phyloP scores from a whole-genome alignment of 2,329 filamentous ascomycete genomes.

The Lachnellula cervina region DNA sequence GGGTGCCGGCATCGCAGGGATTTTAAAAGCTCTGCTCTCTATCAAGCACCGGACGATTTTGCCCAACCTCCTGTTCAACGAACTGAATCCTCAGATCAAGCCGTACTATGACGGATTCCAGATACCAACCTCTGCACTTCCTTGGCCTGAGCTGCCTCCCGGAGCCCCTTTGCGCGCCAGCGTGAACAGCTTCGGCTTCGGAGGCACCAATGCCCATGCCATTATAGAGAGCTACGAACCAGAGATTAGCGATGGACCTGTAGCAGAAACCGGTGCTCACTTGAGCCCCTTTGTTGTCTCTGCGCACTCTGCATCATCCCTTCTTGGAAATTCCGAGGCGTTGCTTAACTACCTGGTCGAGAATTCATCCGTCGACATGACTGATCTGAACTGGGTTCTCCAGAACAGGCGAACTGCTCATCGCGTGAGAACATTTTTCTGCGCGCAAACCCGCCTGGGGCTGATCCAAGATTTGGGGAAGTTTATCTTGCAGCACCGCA shows the following conservation, averaged over 20 bases:
- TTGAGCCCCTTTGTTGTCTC: slow-evolving; percentile 5
- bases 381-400: no score
- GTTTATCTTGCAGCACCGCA: no score
- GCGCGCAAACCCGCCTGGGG: no score
- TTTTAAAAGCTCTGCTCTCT: slow-evolving; percentile 23
- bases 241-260: neutral
- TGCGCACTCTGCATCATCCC: neutral
- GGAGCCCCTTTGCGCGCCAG: slow-evolving; percentile 13
- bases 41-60: slow-evolving; percentile 18
- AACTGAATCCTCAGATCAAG: slow-evolving; percentile 20
- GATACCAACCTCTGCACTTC: slow-evolving; percentile 4
- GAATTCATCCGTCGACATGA: no score
- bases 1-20: slow-evolving; percentile 17
- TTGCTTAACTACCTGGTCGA: no score
- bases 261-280: neutral
- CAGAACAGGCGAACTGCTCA: no score
- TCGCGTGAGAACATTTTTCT: no score
- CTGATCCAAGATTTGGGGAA: no score
- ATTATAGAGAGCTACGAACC: slow-evolving; percentile 33
- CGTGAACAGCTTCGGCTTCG: slow-evolving; percentile 28
- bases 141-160: slow-evolving; percentile 13
- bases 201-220: slow-evolving; percentile 22
- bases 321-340: no score
- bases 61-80: slow-evolving; percentile 12
- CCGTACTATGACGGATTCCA: slow-evolving; percentile 12